phyloP scores from a whole-genome alignment of 2,329 filamentous ascomycete species.

The Fusarium agapanthi region DNA sequence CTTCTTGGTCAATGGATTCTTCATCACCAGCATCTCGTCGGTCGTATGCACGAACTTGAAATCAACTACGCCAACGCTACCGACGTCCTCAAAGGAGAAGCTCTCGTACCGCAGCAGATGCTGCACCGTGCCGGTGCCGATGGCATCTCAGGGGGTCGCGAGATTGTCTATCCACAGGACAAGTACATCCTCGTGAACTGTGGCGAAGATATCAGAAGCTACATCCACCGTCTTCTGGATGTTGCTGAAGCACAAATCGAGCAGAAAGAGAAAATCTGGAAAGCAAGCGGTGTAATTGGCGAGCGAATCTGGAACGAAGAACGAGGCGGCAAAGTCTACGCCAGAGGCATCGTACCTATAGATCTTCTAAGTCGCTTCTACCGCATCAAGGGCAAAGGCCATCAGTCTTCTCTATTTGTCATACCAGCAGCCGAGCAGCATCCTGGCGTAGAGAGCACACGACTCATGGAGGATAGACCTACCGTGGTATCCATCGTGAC shows the following conservation, averaged over 20 bases:
- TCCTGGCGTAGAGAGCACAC: conserved; percentile 54
- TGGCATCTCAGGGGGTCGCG: conserved; percentile 58
- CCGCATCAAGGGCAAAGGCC: conserved; percentile 56
- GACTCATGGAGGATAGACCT: conserved; percentile 56
- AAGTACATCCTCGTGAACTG: conserved; percentile 64
- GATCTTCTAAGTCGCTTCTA: conserved; percentile 63
- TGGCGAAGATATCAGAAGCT: conserved; percentile 59
- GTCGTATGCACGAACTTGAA: conserved; percentile 66
- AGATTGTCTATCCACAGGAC: conserved; percentile 64
- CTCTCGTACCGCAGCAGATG: conserved; percentile 60
- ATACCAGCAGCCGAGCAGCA: conserved; percentile 60
- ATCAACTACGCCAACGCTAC: conserved; percentile 59
- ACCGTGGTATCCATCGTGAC: conserved; percentile 47
- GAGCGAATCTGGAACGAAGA: conserved; percentile 47
- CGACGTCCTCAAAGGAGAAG: conserved; percentile 60
- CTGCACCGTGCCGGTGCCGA: conserved; percentile 62
- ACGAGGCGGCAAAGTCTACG: conserved; percentile 43
- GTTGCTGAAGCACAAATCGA: conserved; percentile 53
- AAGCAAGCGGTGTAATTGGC: conserved; percentile 52
- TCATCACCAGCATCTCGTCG: conserved; percentile 62
- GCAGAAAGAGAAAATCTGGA: conserved; percentile 47
- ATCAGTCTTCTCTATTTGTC: conserved; percentile 59
- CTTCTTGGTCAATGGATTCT: conserved; percentile 67
- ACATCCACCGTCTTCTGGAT: conserved; percentile 59
- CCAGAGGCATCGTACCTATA: conserved; percentile 58